Percentiles rank a stretch among this genome's conserved stretches.
Evolutionary conservation across 1,284 basidiomycete species (phyloP).

Genomic region (Pterula multifida): DNA sequence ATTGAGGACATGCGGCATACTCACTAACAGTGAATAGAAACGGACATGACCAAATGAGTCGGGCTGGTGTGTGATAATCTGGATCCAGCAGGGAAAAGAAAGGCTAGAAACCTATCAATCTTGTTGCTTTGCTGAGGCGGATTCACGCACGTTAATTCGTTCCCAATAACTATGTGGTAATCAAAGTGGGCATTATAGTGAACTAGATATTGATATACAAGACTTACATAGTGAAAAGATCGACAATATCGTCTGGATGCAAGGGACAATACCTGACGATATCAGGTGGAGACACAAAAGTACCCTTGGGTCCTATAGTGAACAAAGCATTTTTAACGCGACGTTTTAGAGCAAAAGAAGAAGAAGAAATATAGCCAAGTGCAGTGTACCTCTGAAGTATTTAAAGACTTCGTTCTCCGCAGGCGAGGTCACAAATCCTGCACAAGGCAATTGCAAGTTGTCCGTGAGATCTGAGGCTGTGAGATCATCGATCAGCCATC

Average conservation of each 20-base stretch:
- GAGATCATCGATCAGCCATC: no score
- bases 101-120: constrained; percentile 23
- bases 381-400: neutral
- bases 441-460: no score
- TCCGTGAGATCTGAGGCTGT: no score
- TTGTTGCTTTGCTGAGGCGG: neutral
- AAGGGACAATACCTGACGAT: constrained; percentile 34
- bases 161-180: constrained; percentile 32
- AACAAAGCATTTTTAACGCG: no score
- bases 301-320: constrained; percentile 9
- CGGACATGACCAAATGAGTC: constrained; percentile 35
- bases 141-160: constrained; percentile 33
- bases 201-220: constrained; percentile 1
- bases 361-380: neutral
- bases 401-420: neutral
- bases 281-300: constrained; percentile 19
- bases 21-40: constrained; percentile 52
- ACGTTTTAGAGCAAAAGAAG: neutral
- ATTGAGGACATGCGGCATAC: constrained; percentile 15
- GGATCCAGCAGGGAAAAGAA: constrained; percentile 45
- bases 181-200: constrained; percentile 5
- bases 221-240: constrained; percentile 45
- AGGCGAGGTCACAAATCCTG: no score
- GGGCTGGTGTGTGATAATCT: constrained; percentile 37
- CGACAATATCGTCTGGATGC: constrained; percentile 42